Conservation (phyloP, 208 protist genomes). For the Spongospora subterranea region DNA sequence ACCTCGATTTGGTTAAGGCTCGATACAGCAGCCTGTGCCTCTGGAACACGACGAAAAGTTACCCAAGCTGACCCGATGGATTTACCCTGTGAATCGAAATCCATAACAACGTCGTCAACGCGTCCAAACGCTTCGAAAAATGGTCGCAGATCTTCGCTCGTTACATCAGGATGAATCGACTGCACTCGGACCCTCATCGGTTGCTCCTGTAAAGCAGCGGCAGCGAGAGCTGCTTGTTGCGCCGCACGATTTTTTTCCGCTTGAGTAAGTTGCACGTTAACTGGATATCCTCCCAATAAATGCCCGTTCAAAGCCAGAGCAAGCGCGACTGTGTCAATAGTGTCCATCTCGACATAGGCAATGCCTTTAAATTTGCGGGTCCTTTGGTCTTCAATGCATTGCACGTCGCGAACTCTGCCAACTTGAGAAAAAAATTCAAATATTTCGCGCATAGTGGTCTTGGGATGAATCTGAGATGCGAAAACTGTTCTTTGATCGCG, state of each 20-base stretch:
- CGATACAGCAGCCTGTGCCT: constrained; percentile 38
- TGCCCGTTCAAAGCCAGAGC: constrained; percentile 64
- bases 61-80: constrained; percentile 30
- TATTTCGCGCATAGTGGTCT: constrained; percentile 63
- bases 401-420: constrained; percentile 62
- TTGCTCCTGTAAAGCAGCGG: constrained; percentile 33
- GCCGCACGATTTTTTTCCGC: constrained; percentile 62
- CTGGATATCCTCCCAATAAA: constrained; percentile 61
- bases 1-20: constrained; percentile 38
- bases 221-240: constrained; percentile 46
- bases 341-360: constrained; percentile 62
- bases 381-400: constrained; percentile 64
- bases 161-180: constrained; percentile 62
- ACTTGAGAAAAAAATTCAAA: constrained; percentile 68
- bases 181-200: constrained; percentile 62
- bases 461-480: constrained; percentile 66
- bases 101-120: constrained; percentile 53
- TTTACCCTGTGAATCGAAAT: neutral
- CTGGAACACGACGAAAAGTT: constrained; percentile 33
- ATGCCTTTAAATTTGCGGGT: constrained; percentile 67
- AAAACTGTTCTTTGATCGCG: constrained; percentile 58
- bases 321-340: constrained; percentile 53
- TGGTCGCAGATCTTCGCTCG: constrained; percentile 62
- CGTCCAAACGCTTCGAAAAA: constrained; percentile 61
- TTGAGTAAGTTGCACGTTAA: constrained; percentile 64